Percentiles rank a stretch among this genome's conserved stretches.
Evolutionary conservation across 2,329 filamentous ascomycete species (phyloP).

Genomic region (Colletotrichum tamarilloi): DNA sequence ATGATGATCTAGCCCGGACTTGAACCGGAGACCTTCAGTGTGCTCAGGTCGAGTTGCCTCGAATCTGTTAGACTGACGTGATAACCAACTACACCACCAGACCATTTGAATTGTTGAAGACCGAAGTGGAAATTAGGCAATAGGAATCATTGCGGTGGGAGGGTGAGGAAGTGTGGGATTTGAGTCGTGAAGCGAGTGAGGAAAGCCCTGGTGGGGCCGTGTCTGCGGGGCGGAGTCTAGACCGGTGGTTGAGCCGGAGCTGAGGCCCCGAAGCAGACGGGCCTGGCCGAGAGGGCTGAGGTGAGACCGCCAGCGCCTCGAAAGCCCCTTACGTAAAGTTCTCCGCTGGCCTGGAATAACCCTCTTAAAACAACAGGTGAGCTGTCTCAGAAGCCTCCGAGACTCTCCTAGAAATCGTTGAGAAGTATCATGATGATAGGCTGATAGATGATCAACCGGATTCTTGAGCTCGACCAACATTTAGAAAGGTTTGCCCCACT

Average conservation of each 20-base stretch:
- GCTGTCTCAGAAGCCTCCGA: background rate
- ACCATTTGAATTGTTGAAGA: conserved; percentile 7
- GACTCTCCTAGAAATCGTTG: background rate
- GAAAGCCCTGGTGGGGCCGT: background rate
- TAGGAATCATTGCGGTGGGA: accelerated
- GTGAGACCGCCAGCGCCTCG: background rate
- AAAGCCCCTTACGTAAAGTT: background rate
- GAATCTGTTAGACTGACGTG: conserved; percentile 57
- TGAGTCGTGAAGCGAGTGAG: conserved; percentile 1
- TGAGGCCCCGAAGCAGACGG: background rate
- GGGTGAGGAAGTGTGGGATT: background rate
- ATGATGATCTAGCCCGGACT: conserved; percentile 32
- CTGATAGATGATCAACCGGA: background rate
- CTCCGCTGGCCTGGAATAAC: background rate
- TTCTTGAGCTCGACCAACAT: background rate
- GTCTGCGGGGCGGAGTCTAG: background rate
- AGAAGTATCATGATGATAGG: background rate
- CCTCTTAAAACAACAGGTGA: background rate
- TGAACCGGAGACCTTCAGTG: conserved; percentile 36
- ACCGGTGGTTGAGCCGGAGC: background rate
- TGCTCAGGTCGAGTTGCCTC: background rate
- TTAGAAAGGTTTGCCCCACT: background rate
- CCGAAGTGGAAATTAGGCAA: accelerated
- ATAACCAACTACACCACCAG: conserved; percentile 56
- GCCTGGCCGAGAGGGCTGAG: background rate